Evolutionary conservation across 2,329 filamentous ascomycete genomes (phyloP).

Genomic region (Talaromyces rugulosus): DNA sequence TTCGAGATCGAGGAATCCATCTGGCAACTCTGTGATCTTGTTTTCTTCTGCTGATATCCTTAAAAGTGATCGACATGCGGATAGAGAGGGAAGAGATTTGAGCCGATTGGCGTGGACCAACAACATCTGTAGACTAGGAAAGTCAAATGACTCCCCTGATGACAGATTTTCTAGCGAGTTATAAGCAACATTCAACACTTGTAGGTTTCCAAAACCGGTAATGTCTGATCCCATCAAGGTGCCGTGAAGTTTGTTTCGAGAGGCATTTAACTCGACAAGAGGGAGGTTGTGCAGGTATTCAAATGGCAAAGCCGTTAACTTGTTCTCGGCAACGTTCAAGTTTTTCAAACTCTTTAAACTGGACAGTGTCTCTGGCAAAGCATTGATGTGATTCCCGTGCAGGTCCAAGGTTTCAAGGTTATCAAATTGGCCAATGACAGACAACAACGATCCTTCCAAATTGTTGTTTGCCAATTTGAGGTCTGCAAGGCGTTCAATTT

Average conservation of each 20-base stretch:
- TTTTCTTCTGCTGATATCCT: conserved; percentile 80
- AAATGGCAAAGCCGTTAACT: conserved; percentile 67
- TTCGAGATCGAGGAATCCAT: conserved; percentile 65
- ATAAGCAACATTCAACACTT: conserved; percentile 70
- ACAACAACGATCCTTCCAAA: conserved; percentile 63
- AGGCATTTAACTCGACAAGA: conserved; percentile 67
- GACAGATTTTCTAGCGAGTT: conserved; percentile 63
- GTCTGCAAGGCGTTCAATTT: conserved; percentile 70
- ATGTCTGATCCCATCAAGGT: conserved; percentile 64
- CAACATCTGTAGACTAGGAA: conserved; percentile 71
- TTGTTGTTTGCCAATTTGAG: conserved; percentile 77
- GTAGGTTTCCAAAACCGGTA: conserved; percentile 58
- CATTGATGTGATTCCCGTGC: conserved; percentile 71
- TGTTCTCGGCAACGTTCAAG: conserved; percentile 77
- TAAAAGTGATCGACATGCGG: conserved; percentile 67
- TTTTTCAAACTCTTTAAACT: conserved; percentile 66
- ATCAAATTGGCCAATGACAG: conserved; percentile 59
- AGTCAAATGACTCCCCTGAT: conserved; percentile 47
- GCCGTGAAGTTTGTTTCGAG: conserved; percentile 74
- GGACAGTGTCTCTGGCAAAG: conserved; percentile 64
- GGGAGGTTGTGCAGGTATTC: conserved; percentile 63
- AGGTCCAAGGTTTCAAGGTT: conserved; percentile 78
- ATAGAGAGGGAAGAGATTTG: conserved; percentile 66
- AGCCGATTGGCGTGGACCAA: conserved; percentile 79
- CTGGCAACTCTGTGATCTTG: conserved; percentile 68